phyloP scores from a whole-genome alignment of 2,329 filamentous ascomycete species.

The Colletotrichum gloeosporioides region DNA sequence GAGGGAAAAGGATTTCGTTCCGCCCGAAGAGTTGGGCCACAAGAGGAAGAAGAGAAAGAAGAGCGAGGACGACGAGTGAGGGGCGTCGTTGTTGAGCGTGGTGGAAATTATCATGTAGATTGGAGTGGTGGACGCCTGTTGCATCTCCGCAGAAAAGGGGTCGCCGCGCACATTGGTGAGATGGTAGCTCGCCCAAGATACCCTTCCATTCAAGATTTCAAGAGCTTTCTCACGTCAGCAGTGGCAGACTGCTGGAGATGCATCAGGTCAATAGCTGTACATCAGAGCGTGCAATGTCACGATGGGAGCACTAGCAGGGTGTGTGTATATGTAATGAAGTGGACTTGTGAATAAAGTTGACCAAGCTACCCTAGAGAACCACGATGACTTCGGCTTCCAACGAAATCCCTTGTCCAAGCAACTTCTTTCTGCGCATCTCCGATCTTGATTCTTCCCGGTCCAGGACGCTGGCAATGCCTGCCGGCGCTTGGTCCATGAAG shows the following conservation, averaged over 20 bases:
- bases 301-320: not conserved
- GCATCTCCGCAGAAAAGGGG: not conserved
- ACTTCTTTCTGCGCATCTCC: not conserved
- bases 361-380: not conserved
- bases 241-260: not conserved
- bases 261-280: not conserved
- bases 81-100: not conserved
- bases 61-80: constrained; percentile 34
- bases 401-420: not conserved
- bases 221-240: not conserved
- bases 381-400: not conserved
- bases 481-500: not conserved
- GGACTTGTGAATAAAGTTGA: not conserved
- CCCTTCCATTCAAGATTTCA: constrained; percentile 21
- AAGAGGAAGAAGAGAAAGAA: constrained; percentile 72
- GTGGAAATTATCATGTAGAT: not conserved
- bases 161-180: constrained; percentile 7
- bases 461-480: not conserved
- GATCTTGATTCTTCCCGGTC: not conserved
- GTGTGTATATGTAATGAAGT: not conserved
- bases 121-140: not conserved
- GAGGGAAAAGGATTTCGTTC: constrained; percentile 83
- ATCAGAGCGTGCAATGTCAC: not conserved
- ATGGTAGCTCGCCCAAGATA: constrained; percentile 18
- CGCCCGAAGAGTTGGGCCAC: constrained; percentile 76